A percentile compares a stretch with the other conserved stretches of the same genome.
Conservation (phyloP, 345 rosid genomes). For the Salix arbutifolia region DNA sequence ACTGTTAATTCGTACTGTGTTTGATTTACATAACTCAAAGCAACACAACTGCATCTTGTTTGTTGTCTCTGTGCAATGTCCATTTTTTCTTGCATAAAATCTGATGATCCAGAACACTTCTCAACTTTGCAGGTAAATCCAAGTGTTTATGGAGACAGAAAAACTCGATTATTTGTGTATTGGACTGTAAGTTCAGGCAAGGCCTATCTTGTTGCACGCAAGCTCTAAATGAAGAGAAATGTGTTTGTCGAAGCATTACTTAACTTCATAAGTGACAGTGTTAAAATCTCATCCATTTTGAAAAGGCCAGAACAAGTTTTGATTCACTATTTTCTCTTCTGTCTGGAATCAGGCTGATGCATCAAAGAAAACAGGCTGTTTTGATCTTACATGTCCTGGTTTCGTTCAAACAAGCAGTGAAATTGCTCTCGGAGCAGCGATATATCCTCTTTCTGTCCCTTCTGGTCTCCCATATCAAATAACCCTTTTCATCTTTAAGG, state of each 20-base stretch:
- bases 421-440: conserved; percentile 54
- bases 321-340: not conserved
- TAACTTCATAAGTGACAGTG: no score
- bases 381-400: conserved; percentile 57
- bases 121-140: conserved; percentile 47
- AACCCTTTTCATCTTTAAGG: conserved; percentile 44
- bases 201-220: not conserved
- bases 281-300: no score
- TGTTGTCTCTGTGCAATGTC: no score
- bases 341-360: conserved; percentile 35
- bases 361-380: conserved; percentile 49
- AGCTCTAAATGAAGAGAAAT: not conserved
- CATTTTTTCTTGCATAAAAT: not conserved
- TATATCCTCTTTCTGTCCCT: conserved; percentile 40
- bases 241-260: not conserved
- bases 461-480: conserved; percentile 45
- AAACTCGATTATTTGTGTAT: conserved; percentile 45
- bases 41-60: not conserved
- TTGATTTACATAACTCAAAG: not conserved
- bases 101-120: not conserved
- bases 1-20: not conserved
- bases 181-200: conserved; percentile 44
- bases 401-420: conserved; percentile 54
- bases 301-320: no score
- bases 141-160: conserved; percentile 41